Evolutionary conservation across 352 stramenopile genomes (phyloP), one percentile per base, ranked within the genome.

Genomic region (Globisporangium heterothallicum): DNA sequence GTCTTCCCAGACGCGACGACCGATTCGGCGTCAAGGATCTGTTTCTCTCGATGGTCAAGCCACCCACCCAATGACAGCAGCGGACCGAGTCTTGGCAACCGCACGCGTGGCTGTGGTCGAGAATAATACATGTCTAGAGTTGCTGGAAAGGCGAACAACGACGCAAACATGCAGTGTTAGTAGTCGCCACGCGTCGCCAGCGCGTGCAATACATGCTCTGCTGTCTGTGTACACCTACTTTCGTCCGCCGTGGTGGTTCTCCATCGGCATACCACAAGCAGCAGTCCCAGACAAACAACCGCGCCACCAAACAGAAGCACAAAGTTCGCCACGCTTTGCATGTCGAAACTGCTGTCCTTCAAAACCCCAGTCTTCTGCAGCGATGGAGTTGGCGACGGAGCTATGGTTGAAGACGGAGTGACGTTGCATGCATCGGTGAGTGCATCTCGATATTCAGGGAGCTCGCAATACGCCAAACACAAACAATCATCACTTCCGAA

Each of bases 391-490:
- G 42, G 21, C 16, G 42, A 21, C 25, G 42, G 4, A 41, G 45
- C 19, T 34, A 21, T 12, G n/a, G 8, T 24, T 47, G 19, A 38
- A 1, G n/a, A 16, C 8, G 32, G 32, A 3, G 12, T 6, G 32
- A 18, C 32, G 12, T 3, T 38, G 16, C 49, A 55, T 0, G 38
- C 22, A 19, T 55, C 36, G 29, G 8, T 13, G n/a, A 56, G 13
- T 10, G 49, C n/a, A 0, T 24, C 38, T 13, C 35, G 36, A 14
- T 56, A 75, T 35, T 51, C 49, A 1, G 40, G 25, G 21, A 66
- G 34, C 18, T 67, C 63, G 19, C 72, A 84, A 14, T 58, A 53
- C 0, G 66, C 58, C n/a, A 82, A 48, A 22, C 71, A 82, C 12
- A 78, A 59, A 53, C 71, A 82, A 30, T 66, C 68, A 2, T 43